Conservation (phyloP, 768 basidiomycete genomes). For the Suillus occidentalis region DNA sequence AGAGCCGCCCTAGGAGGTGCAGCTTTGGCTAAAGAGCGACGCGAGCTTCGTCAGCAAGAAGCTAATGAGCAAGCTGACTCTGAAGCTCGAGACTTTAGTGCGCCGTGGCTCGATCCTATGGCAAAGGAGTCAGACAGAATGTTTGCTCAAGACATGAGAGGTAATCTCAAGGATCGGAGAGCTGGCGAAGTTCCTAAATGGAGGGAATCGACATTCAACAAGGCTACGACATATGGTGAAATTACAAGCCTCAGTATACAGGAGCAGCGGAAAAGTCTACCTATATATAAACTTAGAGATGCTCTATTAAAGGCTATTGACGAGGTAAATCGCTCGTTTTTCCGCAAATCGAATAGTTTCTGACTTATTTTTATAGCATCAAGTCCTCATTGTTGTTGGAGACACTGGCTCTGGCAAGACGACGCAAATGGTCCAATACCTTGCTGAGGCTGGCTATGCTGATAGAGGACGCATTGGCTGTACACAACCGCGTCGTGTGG, state of each 20-base stretch:
- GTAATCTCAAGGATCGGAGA: slow-evolving; percentile 79
- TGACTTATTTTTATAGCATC: slow-evolving; percentile 45
- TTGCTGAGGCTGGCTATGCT: slow-evolving; percentile 92
- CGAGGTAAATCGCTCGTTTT: slow-evolving; percentile 58
- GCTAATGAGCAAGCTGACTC: slow-evolving; percentile 93
- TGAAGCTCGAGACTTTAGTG: slow-evolving; percentile 90
- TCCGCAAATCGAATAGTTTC: slow-evolving; percentile 3
- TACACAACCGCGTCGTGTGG: slow-evolving; percentile 98
- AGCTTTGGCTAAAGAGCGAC: slow-evolving; percentile 89
- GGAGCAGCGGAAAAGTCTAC: slow-evolving; percentile 88
- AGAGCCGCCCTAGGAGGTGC: slow-evolving; percentile 94
- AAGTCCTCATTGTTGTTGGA: slow-evolving; percentile 96
- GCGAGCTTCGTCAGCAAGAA: slow-evolving; percentile 93
- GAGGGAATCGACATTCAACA: slow-evolving; percentile 92
- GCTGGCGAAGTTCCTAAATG: slow-evolving; percentile 83
- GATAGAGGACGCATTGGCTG: slow-evolving; percentile 92
- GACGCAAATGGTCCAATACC: slow-evolving; percentile 98
- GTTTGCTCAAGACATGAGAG: slow-evolving; percentile 92
- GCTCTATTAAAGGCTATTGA: slow-evolving; percentile 86
- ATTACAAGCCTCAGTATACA: slow-evolving; percentile 88
- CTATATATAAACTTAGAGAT: slow-evolving; percentile 94
- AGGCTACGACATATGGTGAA: slow-evolving; percentile 94
- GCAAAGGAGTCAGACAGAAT: slow-evolving; percentile 80
- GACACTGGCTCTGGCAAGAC: slow-evolving; percentile 99
- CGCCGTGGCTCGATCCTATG: slow-evolving; percentile 99